These are phyloP conservation scores for Millerago galiae DNA, from an alignment of 805 yeast species.

Conservation along the genomic window DNA sequence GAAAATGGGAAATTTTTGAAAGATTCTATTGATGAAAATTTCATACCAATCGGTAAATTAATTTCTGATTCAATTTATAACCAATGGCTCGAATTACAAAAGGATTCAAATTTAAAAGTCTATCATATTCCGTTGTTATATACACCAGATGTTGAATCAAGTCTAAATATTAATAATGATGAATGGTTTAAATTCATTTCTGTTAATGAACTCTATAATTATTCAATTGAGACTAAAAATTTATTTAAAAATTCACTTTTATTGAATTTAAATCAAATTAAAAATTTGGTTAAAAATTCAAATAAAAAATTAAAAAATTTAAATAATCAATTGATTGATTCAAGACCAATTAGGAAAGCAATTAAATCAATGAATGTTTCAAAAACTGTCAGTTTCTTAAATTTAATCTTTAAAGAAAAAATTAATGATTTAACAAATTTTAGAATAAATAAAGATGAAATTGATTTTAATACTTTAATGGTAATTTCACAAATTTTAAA, in stretches of 20 bases:
- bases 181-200: slow-evolving; percentile 10
- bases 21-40: slow-evolving; percentile 7
- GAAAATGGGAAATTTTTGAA: slow-evolving; percentile 12
- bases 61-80: slow-evolving; percentile 9
- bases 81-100: slow-evolving; percentile 13
- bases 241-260: slow-evolving; percentile 2
- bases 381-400: slow-evolving; percentile 3
- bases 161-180: neutral
- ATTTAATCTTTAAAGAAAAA: slow-evolving; percentile 5
- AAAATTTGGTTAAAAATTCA: slow-evolving; percentile 8
- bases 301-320: slow-evolving; percentile 5
- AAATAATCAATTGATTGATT: slow-evolving; percentile 2
- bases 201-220: slow-evolving; percentile 11
- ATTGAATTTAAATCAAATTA: slow-evolving; percentile 3
- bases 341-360: slow-evolving; percentile 7
- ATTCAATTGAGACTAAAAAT: slow-evolving; percentile 5
- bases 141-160: slow-evolving; percentile 8
- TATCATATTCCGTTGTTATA: slow-evolving; percentile 14
- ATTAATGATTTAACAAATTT: slow-evolving; percentile 7
- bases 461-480: slow-evolving; percentile 12
- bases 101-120: slow-evolving; percentile 3
- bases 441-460: slow-evolving; percentile 4
- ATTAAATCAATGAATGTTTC: slow-evolving; percentile 4
- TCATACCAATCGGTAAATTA: slow-evolving; percentile 10
- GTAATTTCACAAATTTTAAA: slow-evolving; percentile 9